phyloP scores from a whole-genome alignment of 2,329 filamentous ascomycete genomes.

The Phialemonium atrogriseum region DNA sequence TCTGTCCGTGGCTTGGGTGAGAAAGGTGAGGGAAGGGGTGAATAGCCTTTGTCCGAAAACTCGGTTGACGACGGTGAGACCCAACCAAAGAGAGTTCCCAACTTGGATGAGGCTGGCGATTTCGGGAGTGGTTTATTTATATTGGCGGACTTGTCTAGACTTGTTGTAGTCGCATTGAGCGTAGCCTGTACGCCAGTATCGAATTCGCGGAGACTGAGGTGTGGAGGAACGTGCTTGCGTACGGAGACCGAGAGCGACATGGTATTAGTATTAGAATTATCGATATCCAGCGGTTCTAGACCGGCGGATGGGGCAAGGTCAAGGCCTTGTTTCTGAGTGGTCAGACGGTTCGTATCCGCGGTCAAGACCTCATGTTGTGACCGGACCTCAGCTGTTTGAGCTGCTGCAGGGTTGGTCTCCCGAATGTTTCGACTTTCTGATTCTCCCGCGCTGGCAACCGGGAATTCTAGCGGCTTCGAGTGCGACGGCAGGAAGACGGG shows the following conservation, averaged over 20 bases:
- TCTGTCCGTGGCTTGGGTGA: constrained; percentile 30
- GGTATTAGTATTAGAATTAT: constrained; percentile 28
- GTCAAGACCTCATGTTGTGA: constrained; percentile 36
- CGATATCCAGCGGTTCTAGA: too few species aligned
- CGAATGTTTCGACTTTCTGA: constrained; percentile 27
- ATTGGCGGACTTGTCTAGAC: constrained; percentile 17
- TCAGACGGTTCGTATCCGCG: constrained; percentile 28
- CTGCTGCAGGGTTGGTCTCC: constrained; percentile 31
- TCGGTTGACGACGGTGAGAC: constrained; percentile 38
- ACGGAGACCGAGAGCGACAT: constrained; percentile 43
- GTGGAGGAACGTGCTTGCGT: constrained; percentile 42
- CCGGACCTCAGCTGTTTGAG: constrained; percentile 34
- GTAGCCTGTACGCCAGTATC: constrained; percentile 20
- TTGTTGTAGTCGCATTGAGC: constrained; percentile 13
- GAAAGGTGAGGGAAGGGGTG: constrained; percentile 42
- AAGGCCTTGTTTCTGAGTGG: constrained; percentile 18
- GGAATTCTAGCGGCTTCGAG: constrained; percentile 10
- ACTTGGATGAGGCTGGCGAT: constrained; percentile 41
- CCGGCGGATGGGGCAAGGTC: constrained; percentile 8
- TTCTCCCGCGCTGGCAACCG: constrained; percentile 13
- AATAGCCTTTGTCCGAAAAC: constrained; percentile 38
- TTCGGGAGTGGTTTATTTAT: constrained; percentile 47
- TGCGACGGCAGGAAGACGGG: constrained; percentile 12
- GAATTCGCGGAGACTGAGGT: constrained; percentile 40
- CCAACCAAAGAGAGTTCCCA: constrained; percentile 49